phyloP scores from a whole-genome alignment of 1,284 basidiomycete species.

The Thecaphora thlaspeos region DNA sequence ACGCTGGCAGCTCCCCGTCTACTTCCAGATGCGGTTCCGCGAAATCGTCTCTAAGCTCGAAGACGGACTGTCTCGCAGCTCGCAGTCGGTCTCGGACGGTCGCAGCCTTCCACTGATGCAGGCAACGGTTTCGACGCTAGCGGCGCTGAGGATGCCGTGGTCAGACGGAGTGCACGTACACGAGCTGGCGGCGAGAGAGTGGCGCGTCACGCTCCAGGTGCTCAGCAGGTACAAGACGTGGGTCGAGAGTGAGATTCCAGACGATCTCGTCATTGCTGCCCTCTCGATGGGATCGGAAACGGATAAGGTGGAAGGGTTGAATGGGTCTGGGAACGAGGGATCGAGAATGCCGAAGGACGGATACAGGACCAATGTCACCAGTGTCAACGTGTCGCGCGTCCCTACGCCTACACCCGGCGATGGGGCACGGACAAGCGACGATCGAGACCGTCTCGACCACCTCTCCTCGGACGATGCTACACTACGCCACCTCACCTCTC shows the following conservation, averaged over 20 bases:
- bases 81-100: not conserved
- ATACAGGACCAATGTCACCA: no score
- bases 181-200: slow-evolving; percentile 42
- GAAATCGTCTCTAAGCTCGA: slow-evolving; percentile 68
- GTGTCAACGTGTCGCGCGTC: no score
- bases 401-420: no score
- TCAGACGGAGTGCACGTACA: slow-evolving; percentile 30
- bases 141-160: slow-evolving; percentile 42
- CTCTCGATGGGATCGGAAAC: no score
- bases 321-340: no score
- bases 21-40: slow-evolving; percentile 97
- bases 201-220: slow-evolving; percentile 51
- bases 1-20: slow-evolving; percentile 92
- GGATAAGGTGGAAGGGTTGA: no score
- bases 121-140: slow-evolving; percentile 20
- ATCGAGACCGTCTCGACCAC: no score
- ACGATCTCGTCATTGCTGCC: slow-evolving; percentile 5
- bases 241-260: slow-evolving; percentile 23
- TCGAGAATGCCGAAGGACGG: no score
- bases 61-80: slow-evolving; percentile 3
- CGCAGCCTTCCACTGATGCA: slow-evolving; percentile 6
- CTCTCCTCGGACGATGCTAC: not conserved
- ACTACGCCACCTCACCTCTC: not conserved
- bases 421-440: no score
- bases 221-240: slow-evolving; percentile 49